Conservation (phyloP, 2,329 filamentous ascomycete species). For the Neofusicoccum sp. region DNA sequence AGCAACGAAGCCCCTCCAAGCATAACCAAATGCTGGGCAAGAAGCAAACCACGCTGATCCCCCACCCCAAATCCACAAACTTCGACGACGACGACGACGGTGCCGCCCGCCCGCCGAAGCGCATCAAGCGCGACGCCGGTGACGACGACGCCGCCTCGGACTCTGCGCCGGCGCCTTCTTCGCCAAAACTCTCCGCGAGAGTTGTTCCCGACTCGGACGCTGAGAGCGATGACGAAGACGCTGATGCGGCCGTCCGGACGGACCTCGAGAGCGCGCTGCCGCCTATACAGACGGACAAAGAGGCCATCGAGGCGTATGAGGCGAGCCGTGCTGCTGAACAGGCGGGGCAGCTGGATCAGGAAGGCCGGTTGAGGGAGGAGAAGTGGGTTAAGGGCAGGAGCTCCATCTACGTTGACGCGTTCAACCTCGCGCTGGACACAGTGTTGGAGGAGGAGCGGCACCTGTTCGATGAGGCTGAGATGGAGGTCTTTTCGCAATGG, state of each 20-base stretch:
- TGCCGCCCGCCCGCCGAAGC: conserved; percentile 38
- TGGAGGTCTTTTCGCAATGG: conserved; percentile 75
- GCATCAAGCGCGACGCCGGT: conserved; percentile 34
- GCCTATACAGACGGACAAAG: conserved; percentile 62
- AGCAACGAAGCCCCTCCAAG: conserved; percentile 41
- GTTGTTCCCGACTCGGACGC: conserved; percentile 42
- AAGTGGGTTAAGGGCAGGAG: conserved; percentile 74
- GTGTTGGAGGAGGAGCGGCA: conserved; percentile 87
- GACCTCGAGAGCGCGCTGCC: conserved; percentile 72
- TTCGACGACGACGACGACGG: conserved; percentile 38
- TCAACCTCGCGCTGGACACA: conserved; percentile 86
- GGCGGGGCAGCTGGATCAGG: conserved; percentile 23
- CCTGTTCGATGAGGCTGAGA: conserved; percentile 79
- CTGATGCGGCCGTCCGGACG: conserved; percentile 45
- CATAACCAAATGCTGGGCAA: conserved; percentile 50
- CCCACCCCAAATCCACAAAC: conserved; percentile 46
- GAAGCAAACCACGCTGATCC: conserved; percentile 49
- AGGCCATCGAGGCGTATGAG: conserved; percentile 80
- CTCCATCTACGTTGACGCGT: conserved; percentile 96
- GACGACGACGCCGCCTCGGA: conserved; percentile 23
- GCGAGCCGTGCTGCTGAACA: conserved; percentile 58
- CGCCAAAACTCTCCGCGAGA: conserved; percentile 25
- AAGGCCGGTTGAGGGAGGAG: conserved; percentile 38
- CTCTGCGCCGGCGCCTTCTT: conserved; percentile 24
- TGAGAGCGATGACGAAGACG: conserved; percentile 36